A percentile compares a stretch with the other conserved stretches of the same genome.
These are phyloP conservation scores for Fraxinus albicans DNA, from an alignment of 305 asterid genomes.

Conservation along the genomic window DNA sequence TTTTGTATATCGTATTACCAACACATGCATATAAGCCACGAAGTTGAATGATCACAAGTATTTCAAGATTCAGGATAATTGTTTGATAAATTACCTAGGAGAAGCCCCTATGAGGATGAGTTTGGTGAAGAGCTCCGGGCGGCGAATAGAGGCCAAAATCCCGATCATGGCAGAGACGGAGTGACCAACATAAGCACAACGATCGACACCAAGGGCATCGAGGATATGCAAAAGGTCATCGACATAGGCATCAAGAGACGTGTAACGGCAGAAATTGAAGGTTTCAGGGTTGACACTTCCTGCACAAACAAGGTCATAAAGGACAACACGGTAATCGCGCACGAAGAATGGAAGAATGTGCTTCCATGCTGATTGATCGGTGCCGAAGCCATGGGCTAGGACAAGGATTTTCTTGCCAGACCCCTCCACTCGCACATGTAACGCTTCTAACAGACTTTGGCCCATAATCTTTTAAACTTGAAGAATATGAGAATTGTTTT, in stretches of 20 bases:
- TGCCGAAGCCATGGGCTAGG: slow-evolving; percentile 47
- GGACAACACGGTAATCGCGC: slow-evolving; percentile 35
- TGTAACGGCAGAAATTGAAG: slow-evolving; percentile 48
- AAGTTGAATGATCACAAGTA: neutral
- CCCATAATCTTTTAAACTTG: slow-evolving; percentile 24
- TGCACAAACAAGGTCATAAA: slow-evolving; percentile 49
- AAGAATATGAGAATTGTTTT: neutral
- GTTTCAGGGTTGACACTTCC: slow-evolving; percentile 55
- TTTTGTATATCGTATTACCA: neutral
- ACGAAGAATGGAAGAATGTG: slow-evolving; percentile 38
- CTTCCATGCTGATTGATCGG: slow-evolving; percentile 53
- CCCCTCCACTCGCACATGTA: slow-evolving; percentile 42
- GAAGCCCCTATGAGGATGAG: slow-evolving; percentile 50
- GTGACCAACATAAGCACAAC: slow-evolving; percentile 48
- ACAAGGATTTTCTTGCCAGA: slow-evolving; percentile 39
- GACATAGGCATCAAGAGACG: slow-evolving; percentile 44
- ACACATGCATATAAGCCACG: neutral
- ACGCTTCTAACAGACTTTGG: slow-evolving; percentile 34
- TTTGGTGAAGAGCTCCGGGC: slow-evolving; percentile 48
- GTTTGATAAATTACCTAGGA: slow-evolving; percentile 36
- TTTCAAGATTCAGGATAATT: neutral
- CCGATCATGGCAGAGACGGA: slow-evolving; percentile 58
- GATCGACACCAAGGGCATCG: slow-evolving; percentile 32
- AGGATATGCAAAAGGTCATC: slow-evolving; percentile 44
- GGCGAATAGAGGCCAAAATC: slow-evolving; percentile 46